Base-by-base conservation (phyloP, 2,329 filamentous ascomycete genomes). In the Gnomoniopsis sp. region DNA sequence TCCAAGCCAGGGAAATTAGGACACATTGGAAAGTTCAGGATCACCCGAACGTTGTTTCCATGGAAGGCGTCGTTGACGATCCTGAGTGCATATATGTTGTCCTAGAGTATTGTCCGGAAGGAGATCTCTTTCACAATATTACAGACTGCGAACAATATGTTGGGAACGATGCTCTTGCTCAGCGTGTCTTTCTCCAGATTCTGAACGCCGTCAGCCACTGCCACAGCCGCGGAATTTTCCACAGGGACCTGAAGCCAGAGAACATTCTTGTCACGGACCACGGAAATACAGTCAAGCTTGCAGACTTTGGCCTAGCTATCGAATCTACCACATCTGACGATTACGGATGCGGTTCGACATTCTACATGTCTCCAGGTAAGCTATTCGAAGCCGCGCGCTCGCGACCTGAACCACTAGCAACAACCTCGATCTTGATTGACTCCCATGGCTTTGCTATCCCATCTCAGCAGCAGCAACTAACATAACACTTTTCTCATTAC, bases 351-450 rank as follows among this genome's bases (percentile, higher is more conserved):
- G 95, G 95, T 64, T 98, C 95, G 34, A 98, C 93, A 15, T 98
- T 98, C 70, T 99, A 99, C 79, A 99, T 98, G 95, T 96, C 92
- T 71, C 95, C 95, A 85, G 93, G 93, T 97, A 89, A 44, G 41
- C 64, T 65, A 61, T 50, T 63, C 51, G 48, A 53, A 51, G 60
- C 57, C 53, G 48, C 49, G 22, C 51, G 36, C 49, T 38, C 19
- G 53, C 34, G 53, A 57, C 33, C 19, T 30, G 15, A 44, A 23
- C 21, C 34, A 46, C 51, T 47, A 53, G 54, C 62, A 59, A 62
- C 68, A 65, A 68, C 58, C 69, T 63, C 55, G 50, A 21, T 11
- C 17, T 58, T 14, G 26, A 26, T 15, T n/a, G n/a, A n/a, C 15
- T 41, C 15, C 2, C 22, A 52, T 6, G 21, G 38, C 46, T 22